Conservation (phyloP, 2,329 filamentous ascomycete genomes). For the Exophiala mesophila region DNA sequence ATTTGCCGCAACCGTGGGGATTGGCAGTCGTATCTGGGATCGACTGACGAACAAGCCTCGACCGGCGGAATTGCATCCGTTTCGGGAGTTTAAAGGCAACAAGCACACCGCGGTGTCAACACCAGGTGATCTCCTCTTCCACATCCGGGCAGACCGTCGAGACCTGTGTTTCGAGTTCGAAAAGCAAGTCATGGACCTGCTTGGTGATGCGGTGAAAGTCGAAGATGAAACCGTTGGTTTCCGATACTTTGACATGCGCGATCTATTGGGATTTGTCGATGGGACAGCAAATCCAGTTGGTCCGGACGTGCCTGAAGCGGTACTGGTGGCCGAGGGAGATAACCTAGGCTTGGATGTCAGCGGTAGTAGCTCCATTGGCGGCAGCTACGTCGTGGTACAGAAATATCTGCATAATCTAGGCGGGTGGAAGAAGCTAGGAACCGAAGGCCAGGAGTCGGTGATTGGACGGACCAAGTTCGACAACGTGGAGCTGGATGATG, state of each 20-base stretch:
- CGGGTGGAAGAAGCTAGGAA: constrained; percentile 43
- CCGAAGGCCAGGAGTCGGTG: constrained; percentile 52
- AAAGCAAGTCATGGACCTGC: constrained; percentile 47
- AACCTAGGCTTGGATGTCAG: too few relatives aligned
- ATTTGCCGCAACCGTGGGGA: constrained; percentile 52
- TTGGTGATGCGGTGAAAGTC: constrained; percentile 46
- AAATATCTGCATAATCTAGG: constrained; percentile 54
- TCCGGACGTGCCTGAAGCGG: constrained; percentile 37
- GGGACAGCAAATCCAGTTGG: constrained; percentile 57
- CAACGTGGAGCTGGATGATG: constrained; percentile 54
- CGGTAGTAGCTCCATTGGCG: constrained; percentile 36
- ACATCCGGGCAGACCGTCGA: constrained; percentile 53
- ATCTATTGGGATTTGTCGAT: constrained; percentile 57
- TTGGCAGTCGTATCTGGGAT: constrained; percentile 52
- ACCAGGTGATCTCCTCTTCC: constrained; percentile 54
- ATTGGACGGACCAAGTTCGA: constrained; percentile 56
- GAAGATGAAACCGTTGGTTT: constrained; percentile 54
- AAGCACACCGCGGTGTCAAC: constrained; percentile 52
- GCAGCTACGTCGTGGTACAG: constrained; percentile 57
- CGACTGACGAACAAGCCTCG: constrained; percentile 40
- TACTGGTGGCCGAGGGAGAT: constrained; percentile 44
- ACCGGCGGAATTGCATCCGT: constrained; percentile 49
- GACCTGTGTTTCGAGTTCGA: constrained; percentile 58
- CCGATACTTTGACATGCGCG: constrained; percentile 56
- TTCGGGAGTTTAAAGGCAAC: constrained; percentile 39